phyloP scores from a whole-genome alignment of 805 yeast genomes.

The Candida silvatica region DNA sequence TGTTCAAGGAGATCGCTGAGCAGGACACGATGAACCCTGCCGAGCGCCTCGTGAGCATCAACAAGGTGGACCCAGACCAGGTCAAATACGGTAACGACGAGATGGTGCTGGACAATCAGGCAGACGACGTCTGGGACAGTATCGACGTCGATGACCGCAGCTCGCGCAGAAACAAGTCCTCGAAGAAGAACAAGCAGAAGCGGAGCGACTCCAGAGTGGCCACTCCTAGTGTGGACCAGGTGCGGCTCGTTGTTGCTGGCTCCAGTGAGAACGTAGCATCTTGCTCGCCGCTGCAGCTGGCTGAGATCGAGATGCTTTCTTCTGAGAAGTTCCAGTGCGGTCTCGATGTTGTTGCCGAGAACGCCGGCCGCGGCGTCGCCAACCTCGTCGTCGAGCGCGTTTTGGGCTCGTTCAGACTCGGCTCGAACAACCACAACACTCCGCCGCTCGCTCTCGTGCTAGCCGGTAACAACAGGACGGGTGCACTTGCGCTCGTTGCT shows the following conservation, averaged over 20 bases:
- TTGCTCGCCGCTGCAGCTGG: constrained; percentile 70
- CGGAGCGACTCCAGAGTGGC: neutral
- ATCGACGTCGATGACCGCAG: constrained; percentile 11
- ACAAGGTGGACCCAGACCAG: constrained; percentile 36
- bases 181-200: constrained; percentile 4
- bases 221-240: neutral
- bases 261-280: constrained; percentile 36
- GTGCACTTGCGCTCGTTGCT: constrained; percentile 66
- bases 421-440: constrained; percentile 61
- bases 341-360: constrained; percentile 43
- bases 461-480: constrained; percentile 69
- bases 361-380: constrained; percentile 60
- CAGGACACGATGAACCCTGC: constrained; percentile 53
- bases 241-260: constrained; percentile 10
- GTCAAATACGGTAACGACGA: constrained; percentile 61
- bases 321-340: constrained; percentile 44
- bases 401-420: constrained; percentile 63
- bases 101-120: constrained; percentile 52
- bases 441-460: constrained; percentile 70
- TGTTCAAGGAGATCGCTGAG: constrained; percentile 67
- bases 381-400: constrained; percentile 49
- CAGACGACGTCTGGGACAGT: constrained; percentile 50
- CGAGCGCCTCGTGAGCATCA: constrained; percentile 67
- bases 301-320: constrained; percentile 62
- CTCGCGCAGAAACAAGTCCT: too few relatives aligned